Conservation (phyloP, 345 rosid species). For the Bruguiera gymnorhiza region DNA sequence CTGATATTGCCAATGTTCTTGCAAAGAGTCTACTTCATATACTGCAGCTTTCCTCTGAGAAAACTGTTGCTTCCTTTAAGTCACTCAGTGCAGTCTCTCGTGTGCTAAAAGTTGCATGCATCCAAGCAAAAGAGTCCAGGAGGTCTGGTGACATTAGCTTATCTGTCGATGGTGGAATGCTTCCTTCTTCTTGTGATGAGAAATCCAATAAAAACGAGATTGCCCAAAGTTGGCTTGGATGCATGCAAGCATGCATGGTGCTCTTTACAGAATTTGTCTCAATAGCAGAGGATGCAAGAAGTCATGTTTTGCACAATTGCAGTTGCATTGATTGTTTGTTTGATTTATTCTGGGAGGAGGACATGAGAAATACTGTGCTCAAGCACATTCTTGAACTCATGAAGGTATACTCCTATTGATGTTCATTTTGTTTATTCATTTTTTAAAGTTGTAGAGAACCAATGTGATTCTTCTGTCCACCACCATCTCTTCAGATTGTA, state of each 20-base stretch:
- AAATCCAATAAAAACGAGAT: slow-evolving; percentile 34
- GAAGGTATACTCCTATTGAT: slow-evolving; percentile 53
- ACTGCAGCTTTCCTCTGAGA: slow-evolving; percentile 63
- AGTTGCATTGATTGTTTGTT: slow-evolving; percentile 72
- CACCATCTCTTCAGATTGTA: slow-evolving; percentile 41
- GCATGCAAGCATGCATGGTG: slow-evolving; percentile 57
- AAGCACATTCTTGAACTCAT: slow-evolving; percentile 65
- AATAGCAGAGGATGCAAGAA: slow-evolving; percentile 52
- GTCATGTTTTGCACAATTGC: slow-evolving; percentile 53
- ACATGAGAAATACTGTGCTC: slow-evolving; percentile 57
- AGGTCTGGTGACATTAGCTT: slow-evolving; percentile 30
- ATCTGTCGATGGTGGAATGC: slow-evolving; percentile 28
- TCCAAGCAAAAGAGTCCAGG: slow-evolving; percentile 63
- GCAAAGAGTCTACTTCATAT: slow-evolving; percentile 62
- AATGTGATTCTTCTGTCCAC: not conserved
- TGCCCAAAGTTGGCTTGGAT: slow-evolving; percentile 48
- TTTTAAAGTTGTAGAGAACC: slow-evolving; percentile 11
- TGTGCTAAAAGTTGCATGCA: slow-evolving; percentile 69
- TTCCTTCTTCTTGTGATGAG: slow-evolving; percentile 28
- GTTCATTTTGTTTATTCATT: slow-evolving; percentile 3
- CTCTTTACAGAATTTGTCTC: slow-evolving; percentile 61
- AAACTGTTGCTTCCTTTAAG: slow-evolving; percentile 64
- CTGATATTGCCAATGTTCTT: slow-evolving; percentile 59
- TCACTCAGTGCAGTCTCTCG: slow-evolving; percentile 66
- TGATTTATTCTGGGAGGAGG: slow-evolving; percentile 88